These are phyloP conservation scores for Starmera amethionina DNA, from an alignment of 805 yeast genomes.

Conservation along the genomic window DNA sequence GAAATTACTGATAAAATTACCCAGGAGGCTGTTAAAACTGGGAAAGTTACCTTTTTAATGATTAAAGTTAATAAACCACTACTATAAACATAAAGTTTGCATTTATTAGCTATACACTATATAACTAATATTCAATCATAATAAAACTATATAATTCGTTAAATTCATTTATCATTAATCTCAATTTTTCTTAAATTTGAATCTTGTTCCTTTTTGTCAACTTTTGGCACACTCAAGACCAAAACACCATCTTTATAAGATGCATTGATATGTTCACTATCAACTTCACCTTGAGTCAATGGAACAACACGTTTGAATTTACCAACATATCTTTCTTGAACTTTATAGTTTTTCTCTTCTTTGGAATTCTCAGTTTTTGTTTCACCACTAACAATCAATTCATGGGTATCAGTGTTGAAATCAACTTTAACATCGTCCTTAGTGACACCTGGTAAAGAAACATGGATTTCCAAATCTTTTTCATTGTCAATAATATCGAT, in stretches of 20 bases:
- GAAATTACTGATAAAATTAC: slow-evolving; percentile 24
- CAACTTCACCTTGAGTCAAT: slow-evolving; percentile 25
- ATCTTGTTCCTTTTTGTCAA: slow-evolving; percentile 11
- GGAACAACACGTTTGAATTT: slow-evolving; percentile 32
- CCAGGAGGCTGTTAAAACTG: slow-evolving; percentile 17
- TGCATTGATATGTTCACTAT: slow-evolving; percentile 35
- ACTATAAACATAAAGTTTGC: slow-evolving; percentile 6
- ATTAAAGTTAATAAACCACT: slow-evolving; percentile 25
- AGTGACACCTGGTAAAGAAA: slow-evolving; percentile 39
- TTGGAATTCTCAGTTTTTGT: slow-evolving; percentile 18
- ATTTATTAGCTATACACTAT: background rate
- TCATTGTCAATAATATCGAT: slow-evolving; percentile 37
- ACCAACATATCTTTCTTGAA: slow-evolving; percentile 28
- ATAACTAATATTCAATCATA: too few relatives aligned
- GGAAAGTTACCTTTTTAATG: slow-evolving; percentile 30
- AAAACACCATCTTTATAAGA: slow-evolving; percentile 36
- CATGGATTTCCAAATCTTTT: slow-evolving; percentile 28
- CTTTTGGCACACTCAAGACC: slow-evolving; percentile 31
- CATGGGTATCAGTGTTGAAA: slow-evolving; percentile 34
- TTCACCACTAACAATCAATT: slow-evolving; percentile 34
- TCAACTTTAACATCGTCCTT: slow-evolving; percentile 35
- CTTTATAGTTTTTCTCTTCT: slow-evolving; percentile 16
- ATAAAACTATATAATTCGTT: too few relatives aligned
- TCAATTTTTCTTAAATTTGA: slow-evolving; percentile 18
- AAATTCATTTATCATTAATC: background rate